These are phyloP conservation scores for Acer saccharum DNA, from an alignment of 345 rosid genomes.

Conservation along the genomic window DNA sequence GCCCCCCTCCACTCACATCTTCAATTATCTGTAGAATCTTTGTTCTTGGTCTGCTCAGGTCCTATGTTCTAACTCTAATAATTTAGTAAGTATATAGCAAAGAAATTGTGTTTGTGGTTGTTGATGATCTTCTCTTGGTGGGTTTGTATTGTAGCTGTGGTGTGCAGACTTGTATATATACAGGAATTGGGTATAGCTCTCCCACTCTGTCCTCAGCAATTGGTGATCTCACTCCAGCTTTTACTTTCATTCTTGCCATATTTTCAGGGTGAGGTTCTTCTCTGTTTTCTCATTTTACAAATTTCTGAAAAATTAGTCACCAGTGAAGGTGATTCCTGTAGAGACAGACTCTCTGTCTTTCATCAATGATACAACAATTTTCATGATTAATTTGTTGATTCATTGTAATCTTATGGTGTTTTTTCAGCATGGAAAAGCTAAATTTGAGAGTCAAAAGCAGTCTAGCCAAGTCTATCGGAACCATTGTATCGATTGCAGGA, in stretches of 20 bases:
- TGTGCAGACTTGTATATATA: slow-evolving; percentile 18
- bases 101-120: background rate
- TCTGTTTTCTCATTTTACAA: background rate
- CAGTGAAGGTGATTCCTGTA: background rate
- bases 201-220: slow-evolving; percentile 25
- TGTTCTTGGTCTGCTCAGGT: slow-evolving; percentile 31
- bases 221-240: slow-evolving; percentile 21
- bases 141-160: background rate
- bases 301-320: no score
- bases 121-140: background rate
- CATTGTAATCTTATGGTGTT: background rate
- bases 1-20: slow-evolving; percentile 23
- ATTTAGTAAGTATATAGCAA: background rate
- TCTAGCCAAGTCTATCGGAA: slow-evolving; percentile 32
- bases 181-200: slow-evolving; percentile 25
- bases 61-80: background rate
- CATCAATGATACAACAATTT: no score
- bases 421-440: slow-evolving; percentile 33
- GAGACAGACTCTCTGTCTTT: background rate
- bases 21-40: slow-evolving; percentile 29
- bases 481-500: slow-evolving; percentile 26
- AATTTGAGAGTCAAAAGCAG: slow-evolving; percentile 27
- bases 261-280: background rate
- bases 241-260: slow-evolving; percentile 22
- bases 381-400: background rate